Conservation (phyloP, 257 asterid genomes). For the Solanum dulcamara region DNA sequence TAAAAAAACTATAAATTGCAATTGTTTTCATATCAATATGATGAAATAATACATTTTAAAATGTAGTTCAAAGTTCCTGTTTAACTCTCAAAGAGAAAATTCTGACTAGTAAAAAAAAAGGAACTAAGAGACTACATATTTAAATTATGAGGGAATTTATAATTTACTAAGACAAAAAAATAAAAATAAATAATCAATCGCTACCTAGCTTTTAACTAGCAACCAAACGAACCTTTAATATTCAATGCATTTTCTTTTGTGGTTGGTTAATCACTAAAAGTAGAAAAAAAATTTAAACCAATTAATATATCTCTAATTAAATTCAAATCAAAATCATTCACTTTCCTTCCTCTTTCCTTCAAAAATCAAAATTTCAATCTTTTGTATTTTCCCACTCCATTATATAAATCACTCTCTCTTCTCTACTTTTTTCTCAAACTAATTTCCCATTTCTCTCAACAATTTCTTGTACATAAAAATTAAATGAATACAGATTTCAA, state of each 20-base stretch:
- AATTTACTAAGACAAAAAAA: too few relatives aligned
- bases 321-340: neutral
- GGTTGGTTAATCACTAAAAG: too few relatives aligned
- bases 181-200: too few relatives aligned
- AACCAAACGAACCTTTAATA: neutral
- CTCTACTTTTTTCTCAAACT: neutral
- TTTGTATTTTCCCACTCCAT: neutral
- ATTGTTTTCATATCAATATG: too few relatives aligned
- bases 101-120: too few relatives aligned
- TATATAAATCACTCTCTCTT: neutral
- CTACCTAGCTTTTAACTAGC: neutral
- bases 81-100: too few relatives aligned
- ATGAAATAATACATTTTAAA: too few relatives aligned
- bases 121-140: too few relatives aligned
- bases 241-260: neutral
- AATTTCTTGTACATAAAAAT: neutral
- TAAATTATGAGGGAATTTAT: too few relatives aligned
- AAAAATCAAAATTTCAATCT: neutral
- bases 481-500: constrained; percentile 10
- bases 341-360: neutral
- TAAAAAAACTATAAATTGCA: too few relatives aligned
- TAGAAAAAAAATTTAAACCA: neutral
- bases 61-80: too few relatives aligned
- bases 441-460: neutral
- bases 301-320: neutral